Percentiles rank a stretch among this genome's conserved stretches.
phyloP scores from a whole-genome alignment of 2,329 filamentous ascomycete species.

The Ophiostoma sp. region DNA sequence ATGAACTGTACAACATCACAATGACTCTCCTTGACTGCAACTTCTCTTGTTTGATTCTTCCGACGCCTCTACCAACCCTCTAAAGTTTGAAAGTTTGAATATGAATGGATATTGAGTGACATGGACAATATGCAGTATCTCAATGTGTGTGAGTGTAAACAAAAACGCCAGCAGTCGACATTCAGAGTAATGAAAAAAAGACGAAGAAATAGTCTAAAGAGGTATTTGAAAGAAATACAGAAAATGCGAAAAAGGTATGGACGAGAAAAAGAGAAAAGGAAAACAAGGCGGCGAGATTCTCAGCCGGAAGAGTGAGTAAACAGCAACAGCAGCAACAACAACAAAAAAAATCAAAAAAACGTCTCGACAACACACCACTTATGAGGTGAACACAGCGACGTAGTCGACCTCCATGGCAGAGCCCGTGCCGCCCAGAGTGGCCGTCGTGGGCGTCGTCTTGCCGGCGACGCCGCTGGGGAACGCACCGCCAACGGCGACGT shows the following conservation, averaged over 20 bases:
- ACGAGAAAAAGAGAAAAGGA: background rate
- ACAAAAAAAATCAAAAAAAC: background rate
- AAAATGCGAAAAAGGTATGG: background rate
- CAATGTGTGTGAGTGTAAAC: background rate
- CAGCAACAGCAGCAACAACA: background rate
- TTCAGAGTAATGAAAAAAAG: background rate
- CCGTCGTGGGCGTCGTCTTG: constrained; percentile 43
- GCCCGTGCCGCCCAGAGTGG: constrained; percentile 48
- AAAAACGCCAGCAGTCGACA: background rate
- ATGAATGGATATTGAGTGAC: background rate
- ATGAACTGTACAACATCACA: background rate
- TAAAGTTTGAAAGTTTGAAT: background rate
- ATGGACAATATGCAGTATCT: background rate
- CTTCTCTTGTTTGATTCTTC: constrained; percentile 4
- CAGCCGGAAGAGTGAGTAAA: background rate
- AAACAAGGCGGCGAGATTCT: background rate
- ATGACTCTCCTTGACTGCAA: background rate
- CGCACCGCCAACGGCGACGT: constrained; percentile 56
- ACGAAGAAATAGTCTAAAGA: background rate
- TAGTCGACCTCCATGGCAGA: constrained; percentile 56
- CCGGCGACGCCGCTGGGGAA: constrained; percentile 40
- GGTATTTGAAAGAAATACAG: background rate
- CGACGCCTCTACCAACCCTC: constrained; percentile 1
- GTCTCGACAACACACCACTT: background rate
- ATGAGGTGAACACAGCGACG: constrained; percentile 44